Percentiles rank a stretch among this genome's conserved stretches.
Conservation (phyloP, 2,329 filamentous ascomycete genomes). For the Pseudopyrenochaeta lycopersici region DNA sequence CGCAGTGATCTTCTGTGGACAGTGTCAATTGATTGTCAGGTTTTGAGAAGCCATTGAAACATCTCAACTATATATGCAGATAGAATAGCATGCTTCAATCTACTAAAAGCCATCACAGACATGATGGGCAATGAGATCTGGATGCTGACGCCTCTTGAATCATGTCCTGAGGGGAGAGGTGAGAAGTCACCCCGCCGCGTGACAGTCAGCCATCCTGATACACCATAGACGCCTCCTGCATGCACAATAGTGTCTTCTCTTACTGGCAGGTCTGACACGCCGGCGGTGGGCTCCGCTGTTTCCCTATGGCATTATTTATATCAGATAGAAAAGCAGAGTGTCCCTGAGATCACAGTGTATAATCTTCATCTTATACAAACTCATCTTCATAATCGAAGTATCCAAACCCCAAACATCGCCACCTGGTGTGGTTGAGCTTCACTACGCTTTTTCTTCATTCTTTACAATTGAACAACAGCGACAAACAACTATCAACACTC, state of each 20-base stretch:
- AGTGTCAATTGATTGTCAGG: too few relatives aligned
- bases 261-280: conserved; percentile 3
- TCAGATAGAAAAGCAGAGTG: conserved; percentile 10
- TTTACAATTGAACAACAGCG: background rate
- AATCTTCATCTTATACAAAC: background rate
- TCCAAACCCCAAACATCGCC: background rate
- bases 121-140: background rate
- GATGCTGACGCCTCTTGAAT: conserved; percentile 6
- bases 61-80: background rate
- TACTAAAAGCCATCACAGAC: background rate
- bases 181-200: background rate
- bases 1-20: too few relatives aligned
- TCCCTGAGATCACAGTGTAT: background rate
- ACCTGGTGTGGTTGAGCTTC: background rate
- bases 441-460: conserved; percentile 1
- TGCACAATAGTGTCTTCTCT: background rate
- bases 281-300: conserved; percentile 1
- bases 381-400: background rate
- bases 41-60: background rate
- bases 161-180: background rate
- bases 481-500: background rate
- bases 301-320: conserved; percentile 1
- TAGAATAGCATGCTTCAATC: background rate
- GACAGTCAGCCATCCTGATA: conserved; percentile 1
- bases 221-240: conserved; percentile 4